A percentile compares a stretch with the other conserved stretches of the same genome.
These are phyloP conservation scores for Schizosaccharomyces japonicus DNA, from an alignment of 805 yeast species.

Conservation along the genomic window DNA sequence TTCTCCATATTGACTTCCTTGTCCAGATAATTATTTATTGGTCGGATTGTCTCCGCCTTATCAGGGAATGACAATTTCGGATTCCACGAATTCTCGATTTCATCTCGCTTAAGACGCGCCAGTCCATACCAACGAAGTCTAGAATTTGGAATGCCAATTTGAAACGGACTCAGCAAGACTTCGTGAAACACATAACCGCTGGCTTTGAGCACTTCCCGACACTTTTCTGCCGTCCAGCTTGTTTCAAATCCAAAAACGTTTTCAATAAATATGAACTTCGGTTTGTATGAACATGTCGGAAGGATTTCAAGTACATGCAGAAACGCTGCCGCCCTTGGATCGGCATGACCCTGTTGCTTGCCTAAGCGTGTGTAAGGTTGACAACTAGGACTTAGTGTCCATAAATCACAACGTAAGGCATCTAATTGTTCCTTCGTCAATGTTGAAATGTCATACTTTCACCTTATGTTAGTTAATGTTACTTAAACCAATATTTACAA, in stretches of 20 bases:
- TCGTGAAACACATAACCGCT: not conserved
- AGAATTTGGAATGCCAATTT: not conserved
- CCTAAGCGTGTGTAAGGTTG: not conserved
- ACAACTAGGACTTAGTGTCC: conserved; percentile 3
- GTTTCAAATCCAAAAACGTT: not conserved
- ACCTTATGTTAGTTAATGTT: not conserved
- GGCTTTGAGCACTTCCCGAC: not conserved
- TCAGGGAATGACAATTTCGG: not conserved
- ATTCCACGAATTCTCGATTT: no score
- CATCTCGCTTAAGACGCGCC: not conserved
- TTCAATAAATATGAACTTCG: not conserved
- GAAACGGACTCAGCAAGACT: not conserved
- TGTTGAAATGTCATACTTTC: not conserved
- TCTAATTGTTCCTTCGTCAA: not conserved
- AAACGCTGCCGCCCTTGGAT: not conserved
- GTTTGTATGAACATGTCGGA: not conserved
- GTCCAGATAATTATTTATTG: not conserved
- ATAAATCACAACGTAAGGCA: not conserved
- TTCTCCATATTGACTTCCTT: not conserved
- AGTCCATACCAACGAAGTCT: not conserved
- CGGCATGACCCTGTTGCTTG: not conserved
- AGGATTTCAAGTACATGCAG: not conserved
- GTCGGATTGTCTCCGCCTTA: not conserved
- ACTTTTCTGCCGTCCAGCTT: not conserved
- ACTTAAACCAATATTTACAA: no score